Conservation (phyloP, 139 green algal species). For the Micractinium conductrix region DNA sequence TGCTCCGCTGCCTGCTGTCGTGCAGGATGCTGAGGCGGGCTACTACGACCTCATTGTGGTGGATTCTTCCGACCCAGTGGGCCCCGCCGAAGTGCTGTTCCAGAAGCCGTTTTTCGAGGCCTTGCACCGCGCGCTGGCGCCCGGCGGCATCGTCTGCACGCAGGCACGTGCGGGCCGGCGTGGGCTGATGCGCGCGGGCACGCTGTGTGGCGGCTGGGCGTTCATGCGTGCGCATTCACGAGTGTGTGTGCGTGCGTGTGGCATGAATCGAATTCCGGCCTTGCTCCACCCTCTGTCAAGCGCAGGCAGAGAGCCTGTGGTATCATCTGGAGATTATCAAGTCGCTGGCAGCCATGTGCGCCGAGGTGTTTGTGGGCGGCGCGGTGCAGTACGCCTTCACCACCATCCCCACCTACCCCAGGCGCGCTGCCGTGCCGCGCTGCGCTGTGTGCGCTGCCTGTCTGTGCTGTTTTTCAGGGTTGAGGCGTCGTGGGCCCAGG, state of each 20-base stretch:
- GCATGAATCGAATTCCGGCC: background rate
- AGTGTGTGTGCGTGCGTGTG: too few relatives aligned
- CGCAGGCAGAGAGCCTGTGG: constrained; percentile 89
- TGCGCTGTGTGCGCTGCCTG: background rate
- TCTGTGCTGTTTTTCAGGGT: background rate
- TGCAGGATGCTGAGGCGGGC: constrained; percentile 69
- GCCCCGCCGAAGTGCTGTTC: constrained; percentile 94
- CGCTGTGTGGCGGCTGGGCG: too few relatives aligned
- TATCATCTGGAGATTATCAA: constrained; percentile 97
- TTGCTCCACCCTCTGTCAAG: background rate
- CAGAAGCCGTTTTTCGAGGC: constrained; percentile 95
- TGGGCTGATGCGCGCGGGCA: too few relatives aligned
- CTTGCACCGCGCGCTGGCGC: constrained; percentile 91
- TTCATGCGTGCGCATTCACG: too few relatives aligned
- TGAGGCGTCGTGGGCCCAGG: too few relatives aligned
- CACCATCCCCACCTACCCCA: constrained; percentile 98
- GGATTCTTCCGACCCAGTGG: constrained; percentile 97
- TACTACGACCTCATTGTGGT: constrained; percentile 98
- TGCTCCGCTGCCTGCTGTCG: too few relatives aligned
- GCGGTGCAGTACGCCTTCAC: constrained; percentile 93
- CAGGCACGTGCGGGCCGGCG: too few relatives aligned
- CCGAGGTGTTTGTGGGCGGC: constrained; percentile 83
- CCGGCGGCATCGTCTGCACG: constrained; percentile 95
- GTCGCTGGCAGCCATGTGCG: constrained; percentile 89
- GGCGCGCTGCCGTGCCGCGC: too few relatives aligned